Percentiles rank a stretch among this genome's conserved stretches.
phyloP scores from a whole-genome alignment of 75 land plant genomes.

The Azolla pinnata region DNA sequence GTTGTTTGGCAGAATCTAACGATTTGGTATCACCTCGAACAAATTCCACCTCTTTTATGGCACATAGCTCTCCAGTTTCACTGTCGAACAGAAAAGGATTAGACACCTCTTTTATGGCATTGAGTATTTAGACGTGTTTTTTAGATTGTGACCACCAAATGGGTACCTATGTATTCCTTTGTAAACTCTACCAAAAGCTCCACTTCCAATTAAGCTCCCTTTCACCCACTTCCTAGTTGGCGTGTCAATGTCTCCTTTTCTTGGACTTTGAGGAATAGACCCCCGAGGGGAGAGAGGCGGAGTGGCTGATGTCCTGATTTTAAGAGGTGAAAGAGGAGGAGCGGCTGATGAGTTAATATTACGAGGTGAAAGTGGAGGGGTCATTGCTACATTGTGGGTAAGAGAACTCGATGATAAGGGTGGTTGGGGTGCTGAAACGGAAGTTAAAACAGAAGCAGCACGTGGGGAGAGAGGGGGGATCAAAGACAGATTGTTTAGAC shows the following conservation, averaged over 20 bases:
- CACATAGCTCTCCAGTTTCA: conserved; percentile 96
- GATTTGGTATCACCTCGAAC: conserved; percentile 89
- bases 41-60: conserved; percentile 93
- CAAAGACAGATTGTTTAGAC: too few relatives aligned
- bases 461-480: too few relatives aligned
- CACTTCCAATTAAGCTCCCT: conserved; percentile 5
- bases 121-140: conserved; percentile 7
- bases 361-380: too few relatives aligned
- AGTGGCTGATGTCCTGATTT: not conserved
- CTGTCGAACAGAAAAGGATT: too few relatives aligned
- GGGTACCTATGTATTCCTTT: conserved; percentile 72
- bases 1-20: conserved; percentile 69
- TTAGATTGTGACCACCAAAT: not conserved
- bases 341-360: too few relatives aligned
- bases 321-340: not conserved
- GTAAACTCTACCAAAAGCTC: conserved; percentile 85
- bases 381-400: too few relatives aligned
- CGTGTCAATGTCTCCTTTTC: not conserved
- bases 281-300: not conserved
- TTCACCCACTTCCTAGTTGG: not conserved
- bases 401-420: too few relatives aligned
- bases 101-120: too few relatives aligned
- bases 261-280: not conserved
- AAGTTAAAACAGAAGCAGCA: too few relatives aligned
- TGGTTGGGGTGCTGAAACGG: too few relatives aligned